Conservation (phyloP, 2,329 filamentous ascomycete genomes). For the Calcarisporium arbuscula region DNA sequence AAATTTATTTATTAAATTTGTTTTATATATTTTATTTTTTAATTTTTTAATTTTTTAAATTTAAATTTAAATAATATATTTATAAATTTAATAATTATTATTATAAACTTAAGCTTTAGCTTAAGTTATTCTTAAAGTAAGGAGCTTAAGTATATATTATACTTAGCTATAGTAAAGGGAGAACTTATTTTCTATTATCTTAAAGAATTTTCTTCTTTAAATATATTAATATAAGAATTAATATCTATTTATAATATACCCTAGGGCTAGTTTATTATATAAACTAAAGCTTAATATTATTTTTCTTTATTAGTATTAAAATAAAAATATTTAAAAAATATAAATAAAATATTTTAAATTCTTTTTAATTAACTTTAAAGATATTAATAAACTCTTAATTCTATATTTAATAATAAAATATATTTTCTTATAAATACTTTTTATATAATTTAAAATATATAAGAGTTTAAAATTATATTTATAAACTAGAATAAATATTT, state of each 20-base stretch:
- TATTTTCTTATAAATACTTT: background rate
- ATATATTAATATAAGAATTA: background rate
- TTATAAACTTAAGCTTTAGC: background rate
- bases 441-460: conserved; percentile 1
- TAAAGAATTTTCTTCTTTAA: background rate
- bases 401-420: background rate
- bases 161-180: too few relatives aligned
- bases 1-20: background rate
- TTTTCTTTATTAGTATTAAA: background rate
- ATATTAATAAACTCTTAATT: too few relatives aligned
- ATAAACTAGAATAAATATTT: background rate
- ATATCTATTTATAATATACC: background rate
- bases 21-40: background rate
- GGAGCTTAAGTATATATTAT: background rate
- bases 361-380: background rate
- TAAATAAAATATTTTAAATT: background rate
- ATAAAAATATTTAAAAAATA: background rate
- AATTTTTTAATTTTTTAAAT: background rate
- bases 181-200: background rate
- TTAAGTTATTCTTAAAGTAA: background rate
- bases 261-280: background rate
- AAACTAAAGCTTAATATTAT: background rate
- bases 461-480: background rate
- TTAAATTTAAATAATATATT: background rate
- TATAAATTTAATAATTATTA: background rate